Conservation (phyloP, 2,329 filamentous ascomycete genomes). For the Cercospora janseana region DNA sequence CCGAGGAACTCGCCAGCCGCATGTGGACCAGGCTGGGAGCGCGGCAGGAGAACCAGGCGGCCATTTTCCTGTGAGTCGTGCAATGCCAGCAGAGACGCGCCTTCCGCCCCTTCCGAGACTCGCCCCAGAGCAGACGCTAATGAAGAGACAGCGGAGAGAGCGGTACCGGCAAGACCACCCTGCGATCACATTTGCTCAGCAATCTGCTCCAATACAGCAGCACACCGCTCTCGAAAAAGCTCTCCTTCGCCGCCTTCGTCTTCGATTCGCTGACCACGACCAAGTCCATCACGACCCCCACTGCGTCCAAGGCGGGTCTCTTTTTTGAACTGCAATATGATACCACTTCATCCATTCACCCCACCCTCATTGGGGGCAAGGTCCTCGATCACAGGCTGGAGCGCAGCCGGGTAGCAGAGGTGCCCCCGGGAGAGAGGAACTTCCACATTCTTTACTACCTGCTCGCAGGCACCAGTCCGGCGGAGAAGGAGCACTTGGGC, state of each 20-base stretch:
- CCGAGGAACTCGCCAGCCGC: slow-evolving; percentile 84
- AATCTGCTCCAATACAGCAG: slow-evolving; percentile 85
- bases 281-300: slow-evolving; percentile 92
- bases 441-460: slow-evolving; percentile 97
- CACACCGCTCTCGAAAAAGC: slow-evolving; percentile 87
- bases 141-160: slow-evolving; percentile 73
- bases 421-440: slow-evolving; percentile 93
- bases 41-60: slow-evolving; percentile 87
- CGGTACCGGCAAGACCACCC: slow-evolving; percentile 90
- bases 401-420: slow-evolving; percentile 82
- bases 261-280: slow-evolving; percentile 97
- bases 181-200: slow-evolving; percentile 83
- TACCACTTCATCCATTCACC: slow-evolving; percentile 77
- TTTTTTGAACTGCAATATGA: slow-evolving; percentile 98
- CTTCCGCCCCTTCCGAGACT: not conserved
- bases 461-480: slow-evolving; percentile 82
- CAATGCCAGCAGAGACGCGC: not conserved
- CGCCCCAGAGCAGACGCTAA: slow-evolving; percentile 20
- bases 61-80: slow-evolving; percentile 82
- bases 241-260: slow-evolving; percentile 89
- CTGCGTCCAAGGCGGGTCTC: slow-evolving; percentile 90
- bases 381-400: slow-evolving; percentile 90
- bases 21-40: slow-evolving; percentile 83
- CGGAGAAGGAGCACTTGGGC: slow-evolving; percentile 83
- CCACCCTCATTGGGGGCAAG: slow-evolving; percentile 89